Evolutionary conservation across 2,329 filamentous ascomycete species (phyloP).

Genomic region (Fusarium falciforme): DNA sequence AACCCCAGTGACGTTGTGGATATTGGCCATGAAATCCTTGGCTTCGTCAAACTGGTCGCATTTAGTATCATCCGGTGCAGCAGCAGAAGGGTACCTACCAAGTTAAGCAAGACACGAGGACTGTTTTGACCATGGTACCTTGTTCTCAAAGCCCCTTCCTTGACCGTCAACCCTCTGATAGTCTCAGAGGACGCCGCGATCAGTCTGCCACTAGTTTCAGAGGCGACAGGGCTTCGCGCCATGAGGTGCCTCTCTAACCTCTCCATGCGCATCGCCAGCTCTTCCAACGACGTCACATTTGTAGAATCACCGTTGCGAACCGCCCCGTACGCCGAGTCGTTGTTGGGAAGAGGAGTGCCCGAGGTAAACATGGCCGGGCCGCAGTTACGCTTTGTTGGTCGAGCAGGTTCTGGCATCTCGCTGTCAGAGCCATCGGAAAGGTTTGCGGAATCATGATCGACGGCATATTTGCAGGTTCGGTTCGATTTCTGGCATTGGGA

Average conservation of each 20-base stretch:
- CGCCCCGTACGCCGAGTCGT: constrained; percentile 41
- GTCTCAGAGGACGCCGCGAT: constrained; percentile 56
- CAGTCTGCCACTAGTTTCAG: constrained; percentile 49
- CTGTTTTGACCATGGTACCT: constrained; percentile 66
- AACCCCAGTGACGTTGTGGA: constrained; percentile 53
- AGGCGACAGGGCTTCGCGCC: constrained; percentile 54
- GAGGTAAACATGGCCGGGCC: constrained; percentile 41
- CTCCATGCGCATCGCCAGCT: constrained; percentile 62
- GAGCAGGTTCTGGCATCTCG: constrained; percentile 47
- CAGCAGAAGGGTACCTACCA: constrained; percentile 53
- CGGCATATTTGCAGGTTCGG: constrained; percentile 64
- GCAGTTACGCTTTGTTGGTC: constrained; percentile 55
- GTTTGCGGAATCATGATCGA: constrained; percentile 60
- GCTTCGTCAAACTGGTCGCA: constrained; percentile 63
- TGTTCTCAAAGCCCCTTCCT: constrained; percentile 58
- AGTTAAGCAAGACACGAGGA: constrained; percentile 63
- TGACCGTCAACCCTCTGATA: constrained; percentile 62
- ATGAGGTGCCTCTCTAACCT: constrained; percentile 64
- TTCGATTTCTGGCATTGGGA: constrained; percentile 69
- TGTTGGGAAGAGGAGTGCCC: constrained; percentile 34
- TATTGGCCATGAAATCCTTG: constrained; percentile 61
- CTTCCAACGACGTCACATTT: constrained; percentile 55
- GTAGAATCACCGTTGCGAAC: constrained; percentile 49
- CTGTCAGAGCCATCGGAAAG: constrained; percentile 62
- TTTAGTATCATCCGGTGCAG: constrained; percentile 12